Conservation (phyloP, 2,329 filamentous ascomycete genomes). For the Sphaerulina musiva region DNA sequence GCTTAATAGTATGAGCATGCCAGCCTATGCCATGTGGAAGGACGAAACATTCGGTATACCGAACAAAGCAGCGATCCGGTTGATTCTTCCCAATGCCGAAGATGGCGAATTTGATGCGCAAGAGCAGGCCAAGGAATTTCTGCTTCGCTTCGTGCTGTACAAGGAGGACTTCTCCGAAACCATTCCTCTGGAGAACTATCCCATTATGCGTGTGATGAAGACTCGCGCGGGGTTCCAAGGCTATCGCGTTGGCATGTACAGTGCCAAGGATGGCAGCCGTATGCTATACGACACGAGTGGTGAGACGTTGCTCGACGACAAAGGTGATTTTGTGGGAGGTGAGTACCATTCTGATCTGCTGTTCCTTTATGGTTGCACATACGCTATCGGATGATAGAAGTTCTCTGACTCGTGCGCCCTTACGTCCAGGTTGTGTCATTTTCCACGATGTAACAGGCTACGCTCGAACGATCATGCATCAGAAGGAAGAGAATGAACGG, state of each 20-base stretch:
- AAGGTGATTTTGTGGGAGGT: slow-evolving; percentile 63
- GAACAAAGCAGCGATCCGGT: slow-evolving; percentile 55
- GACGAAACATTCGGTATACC: slow-evolving; percentile 68
- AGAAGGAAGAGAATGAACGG: slow-evolving; percentile 64
- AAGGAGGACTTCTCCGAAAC: slow-evolving; percentile 58
- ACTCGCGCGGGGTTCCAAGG: slow-evolving; percentile 55
- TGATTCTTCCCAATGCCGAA: slow-evolving; percentile 33
- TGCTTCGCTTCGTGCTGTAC: slow-evolving; percentile 57
- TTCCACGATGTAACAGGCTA: slow-evolving; percentile 67
- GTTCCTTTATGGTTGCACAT: too few species aligned
- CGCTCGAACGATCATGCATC: slow-evolving; percentile 60
- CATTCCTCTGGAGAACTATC: slow-evolving; percentile 56
- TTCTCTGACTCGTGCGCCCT: too few species aligned
- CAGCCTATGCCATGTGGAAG: slow-evolving; percentile 74
- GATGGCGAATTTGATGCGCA: slow-evolving; percentile 33
- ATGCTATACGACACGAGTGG: slow-evolving; percentile 60
- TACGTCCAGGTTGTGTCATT: slow-evolving; percentile 50
- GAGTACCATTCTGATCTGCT: too few species aligned
- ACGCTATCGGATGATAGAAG: too few species aligned
- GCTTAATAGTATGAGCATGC: slow-evolving; percentile 66
- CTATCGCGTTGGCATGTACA: slow-evolving; percentile 57
- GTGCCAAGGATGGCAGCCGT: slow-evolving; percentile 47
- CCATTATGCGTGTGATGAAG: slow-evolving; percentile 58
- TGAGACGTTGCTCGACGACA: slow-evolving; percentile 60
- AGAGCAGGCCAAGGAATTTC: slow-evolving; percentile 44